phyloP scores from a whole-genome alignment of 129 eudicot species.

The Helianthus annuus region HanXRQr2.0-SUNRISE NC_035447.2:57517993-57518492 shows the following conservation, averaged over 20 bases:
- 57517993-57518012: conserved; percentile 84
- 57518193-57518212: conserved; percentile 4
- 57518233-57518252: not conserved
- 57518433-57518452: too few relatives aligned
- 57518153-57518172: not conserved
- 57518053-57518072: conserved; percentile 82
- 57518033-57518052: conserved; percentile 82
- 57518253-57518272: too few relatives aligned
- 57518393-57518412: too few relatives aligned
- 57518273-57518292: too few relatives aligned
- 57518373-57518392: too few relatives aligned
- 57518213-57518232: not conserved
- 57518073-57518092: conserved; percentile 67
- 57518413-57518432: too few relatives aligned
- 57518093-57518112: conserved; percentile 24
- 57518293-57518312: too few relatives aligned
- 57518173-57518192: not conserved
- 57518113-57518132: conserved; percentile 16
- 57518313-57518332: too few relatives aligned
- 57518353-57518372: too few relatives aligned
- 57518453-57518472: too few relatives aligned
- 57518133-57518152: not conserved
- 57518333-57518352: too few relatives aligned
- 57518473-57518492: too few relatives aligned
- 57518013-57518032: conserved; percentile 85